Conservation (phyloP, 345 rosid genomes). For the Eucalyptus tenuipes region DNA sequence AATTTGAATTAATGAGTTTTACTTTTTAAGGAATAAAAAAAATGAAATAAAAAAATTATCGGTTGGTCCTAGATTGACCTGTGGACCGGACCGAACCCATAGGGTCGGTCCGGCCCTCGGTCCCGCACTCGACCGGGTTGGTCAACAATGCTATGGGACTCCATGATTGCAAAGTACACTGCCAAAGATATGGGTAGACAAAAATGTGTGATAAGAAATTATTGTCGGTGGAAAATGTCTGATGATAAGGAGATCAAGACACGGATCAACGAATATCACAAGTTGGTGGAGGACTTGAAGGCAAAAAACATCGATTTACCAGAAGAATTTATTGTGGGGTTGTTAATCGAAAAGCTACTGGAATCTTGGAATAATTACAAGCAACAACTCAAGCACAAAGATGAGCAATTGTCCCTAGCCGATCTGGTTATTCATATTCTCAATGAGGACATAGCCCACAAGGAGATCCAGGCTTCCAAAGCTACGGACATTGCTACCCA, state of each 20-base stretch:
- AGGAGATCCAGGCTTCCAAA: background rate
- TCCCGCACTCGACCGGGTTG: no score
- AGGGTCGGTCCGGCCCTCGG: no score
- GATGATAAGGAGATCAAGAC: background rate
- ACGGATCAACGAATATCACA: background rate
- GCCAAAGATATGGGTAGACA: background rate
- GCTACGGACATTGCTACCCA: background rate
- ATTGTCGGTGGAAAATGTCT: background rate
- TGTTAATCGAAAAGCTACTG: background rate
- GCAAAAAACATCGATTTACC: background rate
- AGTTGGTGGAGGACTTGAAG: background rate
- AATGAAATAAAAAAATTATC: no score
- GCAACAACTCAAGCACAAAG: background rate
- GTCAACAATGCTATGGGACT: background rate
- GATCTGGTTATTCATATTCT: background rate
- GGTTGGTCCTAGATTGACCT: no score
- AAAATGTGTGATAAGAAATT: background rate
- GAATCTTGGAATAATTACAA: background rate
- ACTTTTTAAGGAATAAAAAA: no score
- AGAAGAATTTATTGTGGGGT: background rate
- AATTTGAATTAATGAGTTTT: no score
- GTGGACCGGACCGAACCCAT: no score
- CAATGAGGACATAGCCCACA: background rate
- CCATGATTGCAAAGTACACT: background rate
- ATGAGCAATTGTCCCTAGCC: background rate